A percentile compares a stretch with the other conserved stretches of the same genome.
phyloP scores from a whole-genome alignment of 306 rosid species.

The Trichosanthes truncata region DNA sequence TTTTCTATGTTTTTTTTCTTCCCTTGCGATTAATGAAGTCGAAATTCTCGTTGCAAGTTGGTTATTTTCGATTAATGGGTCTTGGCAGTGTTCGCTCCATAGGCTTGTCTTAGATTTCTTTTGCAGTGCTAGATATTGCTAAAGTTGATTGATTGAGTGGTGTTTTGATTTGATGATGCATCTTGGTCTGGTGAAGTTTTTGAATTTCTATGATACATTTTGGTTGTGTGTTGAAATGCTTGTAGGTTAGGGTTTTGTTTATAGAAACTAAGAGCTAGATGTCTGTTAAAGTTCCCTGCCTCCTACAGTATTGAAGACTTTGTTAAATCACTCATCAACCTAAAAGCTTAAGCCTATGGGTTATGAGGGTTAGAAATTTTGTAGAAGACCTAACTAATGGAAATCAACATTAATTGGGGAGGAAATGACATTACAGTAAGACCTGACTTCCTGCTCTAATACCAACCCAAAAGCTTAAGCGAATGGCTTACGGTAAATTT shows the following conservation, averaged over 20 bases:
- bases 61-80: neutral
- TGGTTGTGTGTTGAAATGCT: neutral
- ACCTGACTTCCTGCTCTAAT: too few relatives aligned
- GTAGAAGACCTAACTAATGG: too few relatives aligned
- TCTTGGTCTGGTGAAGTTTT: neutral
- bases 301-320: neutral
- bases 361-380: too few relatives aligned
- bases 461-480: too few relatives aligned
- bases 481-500: too few relatives aligned
- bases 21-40: neutral
- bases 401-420: too few relatives aligned
- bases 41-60: neutral
- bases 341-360: too few relatives aligned
- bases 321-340: too few relatives aligned
- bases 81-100: neutral
- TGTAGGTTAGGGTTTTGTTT: neutral
- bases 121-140: neutral
- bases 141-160: neutral
- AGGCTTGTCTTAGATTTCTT: neutral
- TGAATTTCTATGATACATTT: neutral
- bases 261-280: neutral
- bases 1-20: slow-evolving; percentile 1
- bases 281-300: neutral
- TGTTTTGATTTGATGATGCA: neutral
- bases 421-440: too few relatives aligned